A percentile compares a stretch with the other conserved stretches of the same genome.
Evolutionary conservation across 2,329 filamentous ascomycete genomes (phyloP).

Genomic region (Monilinia aucupariae): DNA sequence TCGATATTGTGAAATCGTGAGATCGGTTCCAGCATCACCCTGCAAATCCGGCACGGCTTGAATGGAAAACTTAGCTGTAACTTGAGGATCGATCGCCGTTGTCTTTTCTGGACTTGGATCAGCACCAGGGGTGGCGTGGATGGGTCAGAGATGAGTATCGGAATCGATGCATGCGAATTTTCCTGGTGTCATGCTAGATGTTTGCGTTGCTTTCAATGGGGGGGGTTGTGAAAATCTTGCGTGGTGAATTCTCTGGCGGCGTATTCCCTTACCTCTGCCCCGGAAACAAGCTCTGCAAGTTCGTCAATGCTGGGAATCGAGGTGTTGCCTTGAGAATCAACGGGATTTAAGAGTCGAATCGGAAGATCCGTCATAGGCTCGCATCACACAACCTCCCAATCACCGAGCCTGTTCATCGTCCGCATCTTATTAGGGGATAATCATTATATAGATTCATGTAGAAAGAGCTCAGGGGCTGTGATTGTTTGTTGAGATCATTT

Average conservation of each 20-base stretch:
- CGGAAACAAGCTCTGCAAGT: background rate
- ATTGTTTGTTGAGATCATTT: too few species aligned
- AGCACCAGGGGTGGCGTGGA: constrained; percentile 6
- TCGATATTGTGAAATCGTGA: background rate
- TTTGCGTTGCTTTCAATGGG: constrained; percentile 1
- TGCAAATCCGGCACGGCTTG: constrained; percentile 1
- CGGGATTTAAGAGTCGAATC: constrained; percentile 1
- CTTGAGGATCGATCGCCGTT: constrained; percentile 2
- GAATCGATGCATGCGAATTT: constrained; percentile 9
- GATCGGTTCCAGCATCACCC: background rate
- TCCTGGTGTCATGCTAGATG: background rate
- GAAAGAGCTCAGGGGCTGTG: too few species aligned
- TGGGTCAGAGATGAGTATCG: constrained; percentile 2
- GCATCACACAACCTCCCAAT: constrained; percentile 6
- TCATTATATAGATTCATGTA: too few species aligned
- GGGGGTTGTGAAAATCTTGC: background rate
- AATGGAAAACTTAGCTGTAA: constrained; percentile 10
- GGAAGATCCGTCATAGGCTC: constrained; percentile 12
- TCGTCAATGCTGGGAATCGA: constrained; percentile 3
- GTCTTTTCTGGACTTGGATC: background rate
- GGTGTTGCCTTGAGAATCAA: constrained; percentile 2
- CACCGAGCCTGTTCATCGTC: too few species aligned
- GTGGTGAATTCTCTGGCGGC: constrained; percentile 3
- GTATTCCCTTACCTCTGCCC: background rate
- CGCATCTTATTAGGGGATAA: too few species aligned